Percentiles rank a stretch among this genome's conserved stretches.
These are phyloP conservation scores for Stephania japonica DNA, from an alignment of 164 flowering plant species.

Conservation along the genomic window DNA sequence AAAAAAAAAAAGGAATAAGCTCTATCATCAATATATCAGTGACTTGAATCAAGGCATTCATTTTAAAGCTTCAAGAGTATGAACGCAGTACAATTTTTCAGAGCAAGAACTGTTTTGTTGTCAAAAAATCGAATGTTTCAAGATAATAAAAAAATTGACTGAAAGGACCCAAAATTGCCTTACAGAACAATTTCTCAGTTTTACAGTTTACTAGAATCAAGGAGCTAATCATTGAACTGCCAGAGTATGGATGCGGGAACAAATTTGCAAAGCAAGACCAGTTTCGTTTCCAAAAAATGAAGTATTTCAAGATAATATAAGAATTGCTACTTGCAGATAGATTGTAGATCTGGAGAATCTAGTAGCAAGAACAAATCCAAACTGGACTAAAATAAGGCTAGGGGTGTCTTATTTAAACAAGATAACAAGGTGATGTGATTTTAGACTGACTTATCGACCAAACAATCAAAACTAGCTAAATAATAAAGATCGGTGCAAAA, in stretches of 20 bases:
- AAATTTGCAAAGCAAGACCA: background rate
- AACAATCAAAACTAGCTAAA: too few relatives aligned
- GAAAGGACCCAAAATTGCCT: background rate
- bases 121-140: background rate
- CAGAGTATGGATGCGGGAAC: background rate
- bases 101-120: background rate
- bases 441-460: too few relatives aligned
- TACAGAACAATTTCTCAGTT: background rate
- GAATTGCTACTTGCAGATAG: background rate
- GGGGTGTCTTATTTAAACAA: background rate
- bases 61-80: background rate
- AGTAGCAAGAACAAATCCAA: too few relatives aligned
- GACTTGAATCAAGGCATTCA: background rate
- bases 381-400: background rate
- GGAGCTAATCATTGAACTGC: background rate
- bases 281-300: background rate
- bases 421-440: background rate
- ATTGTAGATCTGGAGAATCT: background rate
- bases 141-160: background rate
- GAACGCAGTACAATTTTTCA: background rate
- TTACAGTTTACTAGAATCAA: background rate
- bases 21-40: background rate
- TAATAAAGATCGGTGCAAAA: background rate
- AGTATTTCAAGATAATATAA: background rate
- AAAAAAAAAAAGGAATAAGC: slow-evolving; percentile 1